Evolutionary conservation across 2,329 filamentous ascomycete genomes (phyloP), one percentile per base, ranked within the genome.

Genomic region (Beauveria brongniartii): DNA sequence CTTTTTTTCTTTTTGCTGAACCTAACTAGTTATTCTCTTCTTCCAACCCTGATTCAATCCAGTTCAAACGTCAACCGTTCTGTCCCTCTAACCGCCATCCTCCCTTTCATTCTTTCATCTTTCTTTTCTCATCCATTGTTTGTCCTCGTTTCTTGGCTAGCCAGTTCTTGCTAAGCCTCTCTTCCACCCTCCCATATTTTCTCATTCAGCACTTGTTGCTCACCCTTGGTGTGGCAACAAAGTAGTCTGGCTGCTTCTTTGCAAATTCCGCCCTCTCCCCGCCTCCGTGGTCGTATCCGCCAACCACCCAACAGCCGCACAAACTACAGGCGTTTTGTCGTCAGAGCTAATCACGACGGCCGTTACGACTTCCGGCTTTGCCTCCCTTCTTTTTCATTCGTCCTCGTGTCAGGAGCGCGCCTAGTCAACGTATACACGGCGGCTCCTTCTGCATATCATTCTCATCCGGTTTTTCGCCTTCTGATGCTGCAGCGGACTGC

Each of bases 201-300:
- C 28, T 22, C 14, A 10, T 24, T 43, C 54, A 37, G 22, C 54
- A 20, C n/a, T 5, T 18, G 18, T 34, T 3, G 43, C 28, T 56
- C 28, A 22, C 41, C 53, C 14, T 16, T 20, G 7, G 24, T 28
- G 6, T 22, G 9, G 26, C 5, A 5, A 24, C 9, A 37, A 26
- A 46, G 16, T 22, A 22, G 41, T 54, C 51, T 52, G 26, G 18
- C 26, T 30, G 7, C 28, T 20, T 40, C 41, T 28, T 14, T 16
- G 12, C 16, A 4, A 12, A 37, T 10, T 24, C 55, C 55, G 55
- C 26, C 34, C 46, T 50, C 20, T 26, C 55, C 55, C 46, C 55
- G 46, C 22, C 44, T 58, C 55, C 44, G 44, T 34, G 44, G 55
- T 58, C 46, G 55, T 58, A 34, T 41, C 55, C 44, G 30, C 55